These are phyloP conservation scores for Lipomyces oligophaga DNA, from an alignment of 805 yeast species.

Conservation along the genomic window DNA sequence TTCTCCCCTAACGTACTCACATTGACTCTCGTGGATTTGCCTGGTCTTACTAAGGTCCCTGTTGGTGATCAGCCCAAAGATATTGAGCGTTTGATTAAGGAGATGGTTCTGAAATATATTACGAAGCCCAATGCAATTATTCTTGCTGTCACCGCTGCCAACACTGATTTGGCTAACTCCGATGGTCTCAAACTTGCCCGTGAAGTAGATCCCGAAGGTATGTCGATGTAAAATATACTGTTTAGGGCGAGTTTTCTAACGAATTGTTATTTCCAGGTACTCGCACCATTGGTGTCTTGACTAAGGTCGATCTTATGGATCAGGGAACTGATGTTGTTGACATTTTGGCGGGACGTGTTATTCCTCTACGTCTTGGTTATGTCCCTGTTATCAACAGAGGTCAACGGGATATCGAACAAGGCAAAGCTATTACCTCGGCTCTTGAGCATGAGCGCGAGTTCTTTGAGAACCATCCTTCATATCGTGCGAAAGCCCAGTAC, in stretches of 20 bases:
- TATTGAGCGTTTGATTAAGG: constrained; percentile 90
- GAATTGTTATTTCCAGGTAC: constrained; percentile 18
- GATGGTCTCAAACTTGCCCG: constrained; percentile 95
- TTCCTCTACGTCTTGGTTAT: constrained; percentile 91
- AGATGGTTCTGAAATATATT: constrained; percentile 86
- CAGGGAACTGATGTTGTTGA: constrained; percentile 96
- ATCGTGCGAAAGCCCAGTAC: constrained; percentile 87
- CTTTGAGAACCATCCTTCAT: constrained; percentile 86
- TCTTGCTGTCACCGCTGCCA: constrained; percentile 91
- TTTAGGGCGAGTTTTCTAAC: no score
- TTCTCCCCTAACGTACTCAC: constrained; percentile 93
- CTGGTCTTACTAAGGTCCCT: constrained; percentile 97
- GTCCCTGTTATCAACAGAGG: constrained; percentile 97
- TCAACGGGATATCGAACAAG: constrained; percentile 87
- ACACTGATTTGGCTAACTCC: constrained; percentile 93
- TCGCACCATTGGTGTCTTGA: constrained; percentile 93
- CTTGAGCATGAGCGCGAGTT: constrained; percentile 72
- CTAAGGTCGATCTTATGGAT: constrained; percentile 96
- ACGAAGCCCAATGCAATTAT: constrained; percentile 94
- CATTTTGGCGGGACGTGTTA: constrained; percentile 90
- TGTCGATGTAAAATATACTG: not conserved
- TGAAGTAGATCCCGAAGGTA: constrained; percentile 96
- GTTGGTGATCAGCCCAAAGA: constrained; percentile 99
- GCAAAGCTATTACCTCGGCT: constrained; percentile 85
- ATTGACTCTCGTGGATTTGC: constrained; percentile 90